Base-by-base conservation (phyloP, 208 protist genomes). In the Blechomonas ayalai region DNA sequence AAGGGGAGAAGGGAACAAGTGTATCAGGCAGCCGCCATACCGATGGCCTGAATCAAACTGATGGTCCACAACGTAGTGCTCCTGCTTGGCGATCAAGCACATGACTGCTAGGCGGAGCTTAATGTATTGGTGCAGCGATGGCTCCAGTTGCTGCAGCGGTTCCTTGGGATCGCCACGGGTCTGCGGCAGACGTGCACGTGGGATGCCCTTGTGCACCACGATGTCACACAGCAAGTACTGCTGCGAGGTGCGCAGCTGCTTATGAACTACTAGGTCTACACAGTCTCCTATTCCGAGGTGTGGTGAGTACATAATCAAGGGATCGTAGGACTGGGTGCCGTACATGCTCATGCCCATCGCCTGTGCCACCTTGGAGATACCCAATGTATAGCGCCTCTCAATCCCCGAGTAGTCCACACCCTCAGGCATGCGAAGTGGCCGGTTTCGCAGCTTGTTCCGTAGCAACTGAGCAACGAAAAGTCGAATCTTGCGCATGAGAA, bases 291-390 rank as follows among this genome's bases (percentile, higher is more conserved):
- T 69, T 33, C 84, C 69, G 4, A 71, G 60, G 44, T 89, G 70
- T 12, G 79, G 69, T 7, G 73, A 83, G 66, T 92, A 82, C 46
- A 92, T 71, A n/a, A 92, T 64, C 22, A 72, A 31, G 0, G 83
- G 83, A 6, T 88, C 79, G 50, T 84, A 88, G 27, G 74, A 80
- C 15, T 69, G 56, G 1, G 77, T 73, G 52, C 69, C 66, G 60
- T 91, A 91, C 78, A 87, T 88, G 59, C 78, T 85, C 82, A 85
- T 88, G 16, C 78, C 82, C 78, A 91, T 84, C 25, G 68, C 78
- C 58, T 86, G 75, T 6, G 76, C 79, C 15, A 88, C 83, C 57
- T 82, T 81, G 9, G 73, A 41, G 24, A 88, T 76, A 31, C 76
- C 77, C 3, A 85, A 37, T 20, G 76, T 86, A 63, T 92, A 92